Base-by-base conservation (phyloP, 805 yeast genomes). In the Maudiozyma barnettii region DNA sequence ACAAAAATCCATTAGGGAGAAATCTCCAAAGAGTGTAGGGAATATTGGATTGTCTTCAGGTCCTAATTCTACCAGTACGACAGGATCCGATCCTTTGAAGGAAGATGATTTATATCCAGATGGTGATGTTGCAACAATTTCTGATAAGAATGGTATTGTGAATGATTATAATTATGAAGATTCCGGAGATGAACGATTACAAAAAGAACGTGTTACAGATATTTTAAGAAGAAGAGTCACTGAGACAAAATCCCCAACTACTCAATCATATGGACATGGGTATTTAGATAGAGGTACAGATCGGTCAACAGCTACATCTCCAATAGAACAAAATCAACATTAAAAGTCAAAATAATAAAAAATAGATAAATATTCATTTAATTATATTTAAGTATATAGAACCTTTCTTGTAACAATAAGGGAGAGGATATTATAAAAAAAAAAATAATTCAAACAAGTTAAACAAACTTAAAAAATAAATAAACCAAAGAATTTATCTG, bases 121-220 rank as follows among this genome's bases (percentile, higher is more conserved):
- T 18, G 21, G 18, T 14, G 36, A 16, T 18, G 22, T 36, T 18
- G 39, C 39, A 6, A 36, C 20, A 36, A 18, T 19, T 36, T 18
- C 21, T 6, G 18, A 36, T 18, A 19, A 36, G 10, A 36, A 36
- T 36, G 13, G 13, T 8, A n/a, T 36, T n/a, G 13, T 36, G 5
- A n/a, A 10, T 7, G 39, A 36, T 36, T 36, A 18, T 36, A 26
- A 37, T 29, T 22, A 20, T 29, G 39, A 44, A 12, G 39, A 19
- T 43, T 21, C 20, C 10, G 36, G 18, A n/a, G 36, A 33, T 33
- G 43, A 39, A 10, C 29, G 26, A 21, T 43, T 58, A 42, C 60
- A 56, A 41, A 47, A 56, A 14, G 58, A 55, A 41, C 51, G 51
- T 22, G 56, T 53, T 14, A 56, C 63, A 41, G 59, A 57, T 29